A percentile compares a stretch with the other conserved stretches of the same genome.
Evolutionary conservation across 441 rosid genomes (phyloP).

Genomic region (Populus tomentosa): DNA sequence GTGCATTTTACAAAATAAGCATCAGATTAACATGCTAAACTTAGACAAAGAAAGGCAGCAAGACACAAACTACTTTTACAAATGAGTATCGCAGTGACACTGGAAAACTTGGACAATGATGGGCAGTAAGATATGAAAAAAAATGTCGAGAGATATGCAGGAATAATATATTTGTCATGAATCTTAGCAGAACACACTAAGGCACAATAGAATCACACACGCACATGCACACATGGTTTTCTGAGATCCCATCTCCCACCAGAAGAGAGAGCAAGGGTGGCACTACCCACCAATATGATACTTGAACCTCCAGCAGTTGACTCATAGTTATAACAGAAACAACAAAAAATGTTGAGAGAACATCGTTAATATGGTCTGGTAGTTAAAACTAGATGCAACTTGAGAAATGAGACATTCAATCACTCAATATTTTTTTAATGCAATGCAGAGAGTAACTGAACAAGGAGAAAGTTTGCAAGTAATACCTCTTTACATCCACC

Average conservation of each 20-base stretch:
- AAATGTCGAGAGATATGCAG: neutral
- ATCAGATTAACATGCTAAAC: neutral
- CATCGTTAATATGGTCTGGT: neutral
- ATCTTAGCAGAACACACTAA: neutral
- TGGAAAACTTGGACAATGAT: neutral
- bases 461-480: neutral
- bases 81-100: neutral
- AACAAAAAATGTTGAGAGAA: neutral
- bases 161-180: neutral
- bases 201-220: neutral
- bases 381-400: neutral
- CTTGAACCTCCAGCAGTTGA: neutral
- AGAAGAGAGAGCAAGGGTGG: neutral
- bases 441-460: neutral
- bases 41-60: neutral
- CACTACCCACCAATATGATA: neutral
- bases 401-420: neutral
- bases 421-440: neutral
- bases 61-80: neutral
- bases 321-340: neutral
- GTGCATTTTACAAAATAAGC: neutral
- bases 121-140: neutral
- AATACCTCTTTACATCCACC: slow-evolving; percentile 53
- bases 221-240: neutral
- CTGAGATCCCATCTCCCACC: neutral